Evolutionary conservation across 805 yeast genomes (phyloP).

Genomic region (Candida loeiensis): DNA sequence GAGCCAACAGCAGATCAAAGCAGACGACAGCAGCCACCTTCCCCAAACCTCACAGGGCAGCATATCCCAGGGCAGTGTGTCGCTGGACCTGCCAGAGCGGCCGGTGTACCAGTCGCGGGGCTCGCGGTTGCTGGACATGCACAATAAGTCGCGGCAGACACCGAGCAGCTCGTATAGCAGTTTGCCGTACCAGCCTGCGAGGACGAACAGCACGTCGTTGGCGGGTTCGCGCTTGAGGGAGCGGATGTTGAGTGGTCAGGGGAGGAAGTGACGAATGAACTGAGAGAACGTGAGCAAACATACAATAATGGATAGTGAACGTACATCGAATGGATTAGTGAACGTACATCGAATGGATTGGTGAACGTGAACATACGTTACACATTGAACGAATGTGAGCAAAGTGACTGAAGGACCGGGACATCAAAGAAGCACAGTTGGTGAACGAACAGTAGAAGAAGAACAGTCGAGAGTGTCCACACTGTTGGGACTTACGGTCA

Average conservation of each 20-base stretch:
- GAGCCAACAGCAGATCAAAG: conserved; percentile 7
- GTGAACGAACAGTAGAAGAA: too few species aligned
- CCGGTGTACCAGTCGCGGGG: conserved; percentile 28
- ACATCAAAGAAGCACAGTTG: too few species aligned
- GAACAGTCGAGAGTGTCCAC: too few species aligned
- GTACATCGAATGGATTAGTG: too few species aligned
- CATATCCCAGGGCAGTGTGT: conserved; percentile 14
- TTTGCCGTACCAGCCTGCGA: conserved; percentile 17
- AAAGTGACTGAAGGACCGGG: too few species aligned
- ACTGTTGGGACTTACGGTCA: too few species aligned
- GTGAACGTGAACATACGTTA: too few species aligned
- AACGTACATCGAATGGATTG: too few species aligned
- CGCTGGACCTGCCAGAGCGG: conserved; percentile 14
- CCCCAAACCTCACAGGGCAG: too few species aligned
- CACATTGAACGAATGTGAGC: too few species aligned
- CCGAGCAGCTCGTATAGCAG: conserved; percentile 31
- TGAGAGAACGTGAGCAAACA: background rate
- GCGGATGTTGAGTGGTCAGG: conserved; percentile 22
- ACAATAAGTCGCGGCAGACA: conserved; percentile 38
- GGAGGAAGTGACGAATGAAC: conserved; percentile 15
- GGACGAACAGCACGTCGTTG: conserved; percentile 27
- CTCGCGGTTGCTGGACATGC: conserved; percentile 37
- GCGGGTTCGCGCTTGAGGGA: conserved; percentile 24
- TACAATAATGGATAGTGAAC: too few species aligned
- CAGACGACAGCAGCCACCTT: background rate